Evolutionary conservation across 306 rosid species (phyloP), one percentile per base, ranked within the genome.

Genomic region (Cicer pinnatifidum): DNA sequence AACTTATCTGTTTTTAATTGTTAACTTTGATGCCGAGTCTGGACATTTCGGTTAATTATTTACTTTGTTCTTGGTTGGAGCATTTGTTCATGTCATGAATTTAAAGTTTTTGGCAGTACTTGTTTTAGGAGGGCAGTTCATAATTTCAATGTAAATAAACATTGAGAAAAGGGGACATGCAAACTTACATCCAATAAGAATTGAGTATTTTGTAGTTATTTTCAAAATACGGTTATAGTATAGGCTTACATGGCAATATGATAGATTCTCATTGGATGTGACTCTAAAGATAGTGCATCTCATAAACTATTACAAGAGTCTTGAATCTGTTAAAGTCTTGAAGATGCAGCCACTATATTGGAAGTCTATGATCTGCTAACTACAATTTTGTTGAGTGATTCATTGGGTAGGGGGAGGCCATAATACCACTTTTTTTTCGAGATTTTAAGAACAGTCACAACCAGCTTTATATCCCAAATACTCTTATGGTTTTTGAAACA

Each of bases 41-140:
- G 11, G 9, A 20, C 16, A 39, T 57, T 16, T 11, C n/a, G 11
- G 11, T 45, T 10, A 45, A 3, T 45, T 45, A 45, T 45, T 4
- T 45, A 45, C 13, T 65, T 66, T 37, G 9, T 68, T n/a, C 17
- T 56, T 75, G 38, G 71, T 67, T 58, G 7, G 13, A 61, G 71
- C 23, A 57, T n/a, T 62, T 47, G 7, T 23, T 40, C 11, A 9
- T 37, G 4, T 75, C 39, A 35, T 75, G 62, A 64, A 48, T 43
- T 69, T 71, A 64, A 67, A 71, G 57, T 47, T 40, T 11, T 16
- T 23, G 23, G 6, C 10, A 28, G 28, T 16, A 13, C 50, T 47
- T 68, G 72, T 76, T 61, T 60, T 33, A 28, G 35, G 35, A 28
- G 5, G 35, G 35, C 35, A 28, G 0, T 28, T 28, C 35, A 28